phyloP scores from a whole-genome alignment of 1,284 basidiomycete species.

The Ceratobasidium sp. region DNA sequence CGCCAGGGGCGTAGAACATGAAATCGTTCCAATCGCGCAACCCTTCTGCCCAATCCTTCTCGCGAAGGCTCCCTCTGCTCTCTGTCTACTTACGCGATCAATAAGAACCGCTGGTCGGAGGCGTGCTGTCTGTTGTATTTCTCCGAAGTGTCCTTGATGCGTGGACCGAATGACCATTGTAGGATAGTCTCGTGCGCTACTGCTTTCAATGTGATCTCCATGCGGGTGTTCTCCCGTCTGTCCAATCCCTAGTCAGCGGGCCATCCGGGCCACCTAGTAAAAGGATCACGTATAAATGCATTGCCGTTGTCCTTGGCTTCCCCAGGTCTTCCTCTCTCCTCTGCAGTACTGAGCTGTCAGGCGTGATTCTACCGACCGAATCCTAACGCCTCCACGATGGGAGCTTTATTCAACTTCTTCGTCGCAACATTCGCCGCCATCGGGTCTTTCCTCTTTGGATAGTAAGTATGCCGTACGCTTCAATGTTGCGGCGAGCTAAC shows the following conservation, averaged over 20 bases:
- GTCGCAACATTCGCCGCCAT: constrained; percentile 40
- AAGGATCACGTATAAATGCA: constrained; percentile 22
- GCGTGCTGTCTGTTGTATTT: constrained; percentile 19
- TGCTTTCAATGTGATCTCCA: constrained; percentile 10
- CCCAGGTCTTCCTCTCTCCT: constrained; percentile 39
- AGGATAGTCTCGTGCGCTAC: neutral
- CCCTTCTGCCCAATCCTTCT: neutral
- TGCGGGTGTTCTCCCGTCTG: constrained; percentile 10
- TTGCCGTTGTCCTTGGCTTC: neutral
- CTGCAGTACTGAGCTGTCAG: constrained; percentile 1
- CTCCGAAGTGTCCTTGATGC: constrained; percentile 17
- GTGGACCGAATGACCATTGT: neutral
- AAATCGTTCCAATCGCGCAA: constrained; percentile 6
- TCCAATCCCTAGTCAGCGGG: neutral
- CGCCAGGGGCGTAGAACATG: constrained; percentile 1
- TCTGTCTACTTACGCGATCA: constrained; percentile 19
- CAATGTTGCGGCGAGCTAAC: constrained; percentile 35
- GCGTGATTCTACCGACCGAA: constrained; percentile 18
- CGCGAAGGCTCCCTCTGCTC: neutral
- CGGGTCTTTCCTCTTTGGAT: constrained; percentile 45
- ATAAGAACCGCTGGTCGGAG: neutral
- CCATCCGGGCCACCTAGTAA: constrained; percentile 5
- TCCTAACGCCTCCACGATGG: constrained; percentile 17
- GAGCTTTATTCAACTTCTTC: constrained; percentile 37
- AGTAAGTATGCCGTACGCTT: constrained; percentile 45